Conservation (phyloP, 768 basidiomycete genomes). For the Strobilomyces dryophilus region DNA sequence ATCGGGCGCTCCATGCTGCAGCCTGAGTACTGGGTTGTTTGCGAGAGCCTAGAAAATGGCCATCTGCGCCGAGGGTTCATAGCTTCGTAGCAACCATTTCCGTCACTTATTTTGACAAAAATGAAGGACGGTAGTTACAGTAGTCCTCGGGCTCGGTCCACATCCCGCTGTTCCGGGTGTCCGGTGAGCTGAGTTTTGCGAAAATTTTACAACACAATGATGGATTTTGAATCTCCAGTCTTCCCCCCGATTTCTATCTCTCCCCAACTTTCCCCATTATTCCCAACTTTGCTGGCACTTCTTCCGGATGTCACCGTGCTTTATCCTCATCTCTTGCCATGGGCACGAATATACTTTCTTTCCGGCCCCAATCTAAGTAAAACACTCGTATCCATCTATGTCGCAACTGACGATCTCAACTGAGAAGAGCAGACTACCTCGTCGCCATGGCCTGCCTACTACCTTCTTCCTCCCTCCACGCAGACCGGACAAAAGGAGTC, state of each 20-base stretch:
- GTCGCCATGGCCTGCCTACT: neutral
- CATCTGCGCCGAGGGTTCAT: no score
- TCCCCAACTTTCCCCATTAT: neutral
- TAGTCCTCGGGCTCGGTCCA: conserved; percentile 11
- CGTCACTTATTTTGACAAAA: conserved; percentile 6
- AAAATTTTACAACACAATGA: conserved; percentile 29
- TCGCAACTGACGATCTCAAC: conserved; percentile 24
- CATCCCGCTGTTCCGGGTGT: conserved; percentile 17
- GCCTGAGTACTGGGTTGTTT: no score
- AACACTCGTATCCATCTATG: conserved; percentile 8
- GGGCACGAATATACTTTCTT: neutral
- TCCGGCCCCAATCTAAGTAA: conserved; percentile 1
- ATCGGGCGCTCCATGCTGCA: neutral
- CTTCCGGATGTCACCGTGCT: neutral
- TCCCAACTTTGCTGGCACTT: neutral
- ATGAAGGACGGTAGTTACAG: conserved; percentile 4
- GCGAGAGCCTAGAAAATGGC: no score
- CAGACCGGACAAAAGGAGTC: conserved; percentile 34
- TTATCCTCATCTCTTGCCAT: neutral
- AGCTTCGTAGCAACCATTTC: neutral
- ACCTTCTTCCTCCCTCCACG: conserved; percentile 5
- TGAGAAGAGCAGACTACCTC: conserved; percentile 9
- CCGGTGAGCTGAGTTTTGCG: conserved; percentile 28
- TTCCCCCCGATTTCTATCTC: conserved; percentile 11
- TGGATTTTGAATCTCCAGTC: conserved; percentile 11